Evolutionary conservation across 495 filamentous ascomycete species (phyloP), one percentile per base, ranked within the genome.

Genomic region (Neurospora discreta): DNA sequence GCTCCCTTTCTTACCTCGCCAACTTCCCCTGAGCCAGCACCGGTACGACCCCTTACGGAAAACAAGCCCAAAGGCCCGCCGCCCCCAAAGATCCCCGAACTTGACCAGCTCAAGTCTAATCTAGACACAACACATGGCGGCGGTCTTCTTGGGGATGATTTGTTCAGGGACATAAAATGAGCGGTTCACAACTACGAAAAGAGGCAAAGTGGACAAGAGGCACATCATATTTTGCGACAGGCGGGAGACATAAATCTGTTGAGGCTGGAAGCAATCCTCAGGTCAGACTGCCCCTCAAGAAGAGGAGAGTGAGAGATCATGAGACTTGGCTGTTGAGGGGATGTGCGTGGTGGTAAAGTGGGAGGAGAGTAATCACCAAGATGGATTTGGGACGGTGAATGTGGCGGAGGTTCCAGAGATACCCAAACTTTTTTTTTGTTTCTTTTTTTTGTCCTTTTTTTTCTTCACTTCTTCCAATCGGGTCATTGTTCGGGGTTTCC

Each of bases 11-110:
- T 71, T 13, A 39, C 71, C 20, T 71, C 78, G 33, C 72, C 72
- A 42, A 72, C 43, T 74, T 77, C 46, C 75, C 80, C 71, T 52
- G 79, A 80, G 18, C 26, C 52, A 26, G 52, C 15, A 26, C 52
- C 26, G 52, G 52, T 18, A 65, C 52, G 52, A 33, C 52, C 52
- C 2, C 26, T 65, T 65, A 65, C 52, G 68, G 74, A 78, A 69
- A 80, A 80, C 65, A 81, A 82, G 68, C 80, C 83, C 33, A 76
- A 74, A 68, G 82, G 82, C 52, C 82, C 85, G 15, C 88, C 88
- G 65, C 87, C 88, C 15, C 88, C 88, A 20, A 88, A 84, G 81
- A 83, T 90, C 46, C 88, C 88, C 67, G 87, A 90, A 71, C 81
- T 89, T 72, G 84, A 79, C 73, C 82, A 82, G 40, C 79, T 88